Percentiles rank a stretch among this genome's conserved stretches.
These are phyloP conservation scores for Epithele typhae DNA, from an alignment of 768 basidiomycete genomes.

Conservation along the genomic window DNA sequence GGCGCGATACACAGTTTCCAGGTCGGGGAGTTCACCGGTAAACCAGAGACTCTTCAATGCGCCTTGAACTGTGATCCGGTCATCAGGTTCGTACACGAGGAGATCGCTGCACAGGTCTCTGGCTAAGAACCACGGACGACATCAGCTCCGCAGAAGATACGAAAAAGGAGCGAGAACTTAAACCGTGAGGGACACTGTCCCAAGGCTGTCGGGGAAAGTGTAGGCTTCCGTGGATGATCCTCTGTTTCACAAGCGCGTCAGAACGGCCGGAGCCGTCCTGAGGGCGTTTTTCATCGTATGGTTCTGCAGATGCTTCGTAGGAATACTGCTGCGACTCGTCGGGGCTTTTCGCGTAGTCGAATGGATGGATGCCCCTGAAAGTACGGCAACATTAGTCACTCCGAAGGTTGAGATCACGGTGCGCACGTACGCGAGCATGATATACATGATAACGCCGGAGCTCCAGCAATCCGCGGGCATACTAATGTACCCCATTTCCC, in stretches of 20 bases:
- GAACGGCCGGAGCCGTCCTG: slow-evolving; percentile 39
- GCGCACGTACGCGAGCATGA: slow-evolving; percentile 72
- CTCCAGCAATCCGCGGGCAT: slow-evolving; percentile 94
- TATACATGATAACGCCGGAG: slow-evolving; percentile 73
- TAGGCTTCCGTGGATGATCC: slow-evolving; percentile 61
- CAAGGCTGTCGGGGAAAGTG: slow-evolving; percentile 55
- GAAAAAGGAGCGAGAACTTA: no score
- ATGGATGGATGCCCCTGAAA: slow-evolving; percentile 69
- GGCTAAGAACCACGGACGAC: slow-evolving; percentile 36
- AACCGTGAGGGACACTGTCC: slow-evolving; percentile 56
- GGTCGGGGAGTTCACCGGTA: slow-evolving; percentile 49
- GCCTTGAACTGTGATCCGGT: slow-evolving; percentile 58
- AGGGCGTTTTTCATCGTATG: slow-evolving; percentile 28
- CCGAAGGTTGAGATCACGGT: no score
- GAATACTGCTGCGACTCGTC: slow-evolving; percentile 22
- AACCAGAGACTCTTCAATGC: slow-evolving; percentile 72
- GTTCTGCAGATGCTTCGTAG: slow-evolving; percentile 13
- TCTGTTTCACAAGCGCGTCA: slow-evolving; percentile 60
- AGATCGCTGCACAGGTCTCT: slow-evolving; percentile 54
- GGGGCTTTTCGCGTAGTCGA: slow-evolving; percentile 48
- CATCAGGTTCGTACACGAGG: slow-evolving; percentile 50
- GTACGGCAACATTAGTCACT: no score
- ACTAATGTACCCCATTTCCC: slow-evolving; percentile 66
- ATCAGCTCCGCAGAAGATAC: no score
- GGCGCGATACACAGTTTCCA: slow-evolving; percentile 57